Evolutionary conservation across 2,329 filamentous ascomycete genomes (phyloP).

Genomic region (Escovopsis weberi): DNA sequence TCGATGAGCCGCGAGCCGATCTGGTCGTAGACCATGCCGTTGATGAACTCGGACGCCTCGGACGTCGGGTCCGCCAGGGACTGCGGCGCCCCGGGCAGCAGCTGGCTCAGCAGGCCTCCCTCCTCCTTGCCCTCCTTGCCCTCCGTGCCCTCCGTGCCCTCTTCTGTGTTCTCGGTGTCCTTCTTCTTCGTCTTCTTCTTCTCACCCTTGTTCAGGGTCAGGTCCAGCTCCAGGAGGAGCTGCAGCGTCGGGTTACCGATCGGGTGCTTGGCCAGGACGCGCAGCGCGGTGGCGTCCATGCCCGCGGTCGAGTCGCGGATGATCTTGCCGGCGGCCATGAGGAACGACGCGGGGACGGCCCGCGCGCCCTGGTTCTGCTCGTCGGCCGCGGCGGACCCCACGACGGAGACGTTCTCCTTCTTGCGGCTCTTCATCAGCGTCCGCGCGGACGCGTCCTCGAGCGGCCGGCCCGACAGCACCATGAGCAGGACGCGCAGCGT

Average conservation of each 20-base stretch:
- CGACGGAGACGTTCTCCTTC: slow-evolving; percentile 68
- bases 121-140: not conserved
- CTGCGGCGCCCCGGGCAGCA: slow-evolving; percentile 62
- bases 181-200: not conserved
- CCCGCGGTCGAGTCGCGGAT: slow-evolving; percentile 60
- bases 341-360: slow-evolving; percentile 66
- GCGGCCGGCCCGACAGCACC: slow-evolving; percentile 67
- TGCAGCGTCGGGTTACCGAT: slow-evolving; percentile 91
- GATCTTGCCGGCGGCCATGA: slow-evolving; percentile 63
- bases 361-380: slow-evolving; percentile 30
- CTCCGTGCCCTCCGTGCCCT: too few relatives aligned
- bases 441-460: slow-evolving; percentile 54
- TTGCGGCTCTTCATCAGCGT: slow-evolving; percentile 79
- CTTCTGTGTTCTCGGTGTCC: not conserved
- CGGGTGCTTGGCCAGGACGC: slow-evolving; percentile 73
- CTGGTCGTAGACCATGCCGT: slow-evolving; percentile 74
- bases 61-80: slow-evolving; percentile 59
- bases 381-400: slow-evolving; percentile 35
- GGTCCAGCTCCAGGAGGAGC: slow-evolving; percentile 73
- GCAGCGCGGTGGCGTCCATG: slow-evolving; percentile 66
- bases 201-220: slow-evolving; percentile 53
- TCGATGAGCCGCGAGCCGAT: slow-evolving; percentile 85
- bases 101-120: slow-evolving; percentile 50
- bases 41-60: slow-evolving; percentile 63
- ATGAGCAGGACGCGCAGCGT: slow-evolving; percentile 74